These are phyloP conservation scores for Gamsiella multidivaricata DNA, from an alignment of 192 early-diverging fungal genomes.

Conservation along the genomic window DNA sequence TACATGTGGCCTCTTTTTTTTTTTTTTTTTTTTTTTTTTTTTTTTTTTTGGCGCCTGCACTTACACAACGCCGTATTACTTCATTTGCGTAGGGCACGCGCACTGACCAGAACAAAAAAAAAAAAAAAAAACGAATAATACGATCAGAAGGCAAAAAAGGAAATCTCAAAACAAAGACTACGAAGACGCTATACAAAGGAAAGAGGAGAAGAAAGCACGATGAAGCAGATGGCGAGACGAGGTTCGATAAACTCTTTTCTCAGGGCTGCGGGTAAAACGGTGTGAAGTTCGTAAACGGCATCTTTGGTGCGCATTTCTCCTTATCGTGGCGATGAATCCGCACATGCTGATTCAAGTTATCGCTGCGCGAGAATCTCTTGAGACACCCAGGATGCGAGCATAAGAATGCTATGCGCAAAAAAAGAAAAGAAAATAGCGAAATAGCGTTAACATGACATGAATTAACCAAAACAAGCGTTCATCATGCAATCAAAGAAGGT, in stretches of 20 bases:
- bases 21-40: no score
- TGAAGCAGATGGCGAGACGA: neutral
- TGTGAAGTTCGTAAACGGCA: slow-evolving; percentile 31
- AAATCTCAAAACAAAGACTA: no score
- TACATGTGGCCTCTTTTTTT: no score
- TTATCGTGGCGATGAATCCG: slow-evolving; percentile 61
- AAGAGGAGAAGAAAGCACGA: neutral
- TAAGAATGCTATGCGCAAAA: slow-evolving; percentile 52
- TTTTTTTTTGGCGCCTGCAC: no score
- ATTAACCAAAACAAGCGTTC: neutral
- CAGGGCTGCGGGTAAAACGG: slow-evolving; percentile 12
- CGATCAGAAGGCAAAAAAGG: neutral
- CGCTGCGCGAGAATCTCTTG: slow-evolving; percentile 65
- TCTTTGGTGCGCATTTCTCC: slow-evolving; percentile 12
- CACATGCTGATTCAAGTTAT: slow-evolving; percentile 66
- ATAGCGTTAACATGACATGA: neutral
- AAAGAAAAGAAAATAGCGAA: neutral
- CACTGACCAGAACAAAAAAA: no score
- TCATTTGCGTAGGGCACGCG: no score
- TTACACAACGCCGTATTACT: no score
- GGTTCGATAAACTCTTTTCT: no score
- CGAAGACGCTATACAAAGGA: no score
- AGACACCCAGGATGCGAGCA: slow-evolving; percentile 61
- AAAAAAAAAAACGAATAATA: neutral
- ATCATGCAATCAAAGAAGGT: neutral